phyloP scores from a whole-genome alignment of 2,329 filamentous ascomycete genomes.

The Aspergillus brasiliensis region DNA sequence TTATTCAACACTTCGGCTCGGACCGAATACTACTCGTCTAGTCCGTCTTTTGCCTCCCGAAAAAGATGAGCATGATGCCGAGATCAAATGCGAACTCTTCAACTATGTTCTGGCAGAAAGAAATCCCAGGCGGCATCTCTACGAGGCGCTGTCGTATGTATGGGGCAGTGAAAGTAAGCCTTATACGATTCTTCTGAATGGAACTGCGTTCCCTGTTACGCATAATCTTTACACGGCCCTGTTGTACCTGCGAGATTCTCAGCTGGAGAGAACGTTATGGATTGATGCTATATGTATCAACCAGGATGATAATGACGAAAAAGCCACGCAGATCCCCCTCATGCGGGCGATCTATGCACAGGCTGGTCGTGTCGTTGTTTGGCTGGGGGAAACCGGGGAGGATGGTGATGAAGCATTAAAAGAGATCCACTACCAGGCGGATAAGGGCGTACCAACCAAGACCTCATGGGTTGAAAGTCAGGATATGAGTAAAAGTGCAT shows the following conservation, averaged over 20 bases:
- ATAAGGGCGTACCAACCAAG: too few species aligned
- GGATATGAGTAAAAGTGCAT: too few species aligned
- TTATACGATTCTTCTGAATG: neutral
- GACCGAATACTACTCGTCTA: too few species aligned
- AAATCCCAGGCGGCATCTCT: neutral
- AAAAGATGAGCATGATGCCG: too few species aligned
- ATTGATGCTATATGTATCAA: constrained; percentile 27
- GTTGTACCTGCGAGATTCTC: neutral
- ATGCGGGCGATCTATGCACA: constrained; percentile 23
- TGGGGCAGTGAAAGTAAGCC: neutral
- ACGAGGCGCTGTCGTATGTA: neutral
- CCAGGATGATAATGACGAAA: constrained; percentile 23
- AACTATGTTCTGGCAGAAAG: neutral
- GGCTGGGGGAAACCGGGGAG: constrained; percentile 19
- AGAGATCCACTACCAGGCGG: too few species aligned
- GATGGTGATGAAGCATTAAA: too few species aligned
- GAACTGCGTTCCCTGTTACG: neutral
- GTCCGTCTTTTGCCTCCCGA: too few species aligned
- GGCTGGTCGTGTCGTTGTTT: constrained; percentile 16
- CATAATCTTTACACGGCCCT: constrained; percentile 6
- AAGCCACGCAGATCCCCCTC: constrained; percentile 21
- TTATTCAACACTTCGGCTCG: too few species aligned
- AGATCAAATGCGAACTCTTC: neutral
- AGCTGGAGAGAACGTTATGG: constrained; percentile 15
- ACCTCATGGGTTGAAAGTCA: too few species aligned